Evolutionary conservation across 1,284 basidiomycete genomes (phyloP).

Genomic region (Rhodotorula sp.): DNA sequence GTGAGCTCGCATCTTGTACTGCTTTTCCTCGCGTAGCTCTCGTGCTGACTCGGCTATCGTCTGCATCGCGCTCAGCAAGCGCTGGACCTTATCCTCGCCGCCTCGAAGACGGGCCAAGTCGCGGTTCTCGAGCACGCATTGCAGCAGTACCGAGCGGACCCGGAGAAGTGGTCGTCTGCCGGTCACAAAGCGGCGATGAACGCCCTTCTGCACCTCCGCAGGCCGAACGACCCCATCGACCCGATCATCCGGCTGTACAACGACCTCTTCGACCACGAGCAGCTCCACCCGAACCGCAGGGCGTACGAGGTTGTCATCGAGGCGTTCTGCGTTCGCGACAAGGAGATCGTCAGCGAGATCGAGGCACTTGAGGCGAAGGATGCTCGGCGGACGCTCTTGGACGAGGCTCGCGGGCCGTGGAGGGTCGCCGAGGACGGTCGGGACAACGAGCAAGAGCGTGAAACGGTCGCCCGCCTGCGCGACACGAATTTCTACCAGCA

Average conservation of each 20-base stretch:
- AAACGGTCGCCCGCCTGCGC: constrained; percentile 49
- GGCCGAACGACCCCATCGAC: constrained; percentile 59
- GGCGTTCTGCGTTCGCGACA: constrained; percentile 69
- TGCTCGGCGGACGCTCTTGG: constrained; percentile 11
- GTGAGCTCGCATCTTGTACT: neutral
- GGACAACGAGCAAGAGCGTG: constrained; percentile 10
- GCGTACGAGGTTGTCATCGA: constrained; percentile 71
- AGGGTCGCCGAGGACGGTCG: constrained; percentile 32
- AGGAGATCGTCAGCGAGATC: constrained; percentile 60
- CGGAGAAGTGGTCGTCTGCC: constrained; percentile 24
- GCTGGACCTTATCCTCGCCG: constrained; percentile 5
- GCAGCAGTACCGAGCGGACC: constrained; percentile 28
- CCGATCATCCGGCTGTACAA: constrained; percentile 70
- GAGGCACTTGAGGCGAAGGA: constrained; percentile 51
- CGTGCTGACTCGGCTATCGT: neutral
- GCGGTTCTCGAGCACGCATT: constrained; percentile 17
- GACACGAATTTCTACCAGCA: constrained; percentile 58
- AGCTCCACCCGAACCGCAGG: constrained; percentile 60
- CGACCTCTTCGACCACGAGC: constrained; percentile 64
- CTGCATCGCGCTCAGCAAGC: neutral
- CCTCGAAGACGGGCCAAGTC: constrained; percentile 11
- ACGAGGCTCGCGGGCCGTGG: constrained; percentile 18
- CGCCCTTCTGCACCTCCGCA: constrained; percentile 58
- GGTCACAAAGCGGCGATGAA: constrained; percentile 68
- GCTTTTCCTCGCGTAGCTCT: neutral